Base-by-base conservation (phyloP, 495 filamentous ascomycete genomes). In the Hypoxylon fuscum region DNA sequence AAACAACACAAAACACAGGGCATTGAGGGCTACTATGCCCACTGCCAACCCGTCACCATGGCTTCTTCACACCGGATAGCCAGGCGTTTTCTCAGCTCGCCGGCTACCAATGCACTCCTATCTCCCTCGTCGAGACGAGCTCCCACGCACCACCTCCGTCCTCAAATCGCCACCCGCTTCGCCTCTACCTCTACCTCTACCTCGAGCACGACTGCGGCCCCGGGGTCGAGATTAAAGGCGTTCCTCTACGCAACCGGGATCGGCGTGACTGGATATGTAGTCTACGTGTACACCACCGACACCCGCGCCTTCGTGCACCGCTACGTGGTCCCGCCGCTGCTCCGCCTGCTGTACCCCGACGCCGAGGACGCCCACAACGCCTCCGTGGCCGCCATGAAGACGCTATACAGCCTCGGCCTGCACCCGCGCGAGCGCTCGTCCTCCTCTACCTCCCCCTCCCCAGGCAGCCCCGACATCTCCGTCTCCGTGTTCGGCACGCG, bases 341-440 rank as follows among this genome's bases (percentile, higher is more conserved):
- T 98, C 10, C 84, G 94, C 10, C 68, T 79, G 49, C 10, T 96
- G 25, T 92, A 77, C 68, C 83, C 88, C 1, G 94, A 97, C 73
- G 93, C 93, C 34, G 95, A 98, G 74, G 91, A 93, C 27, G 95
- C 95, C 17, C 95, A 98, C 71, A 85, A 94, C 62, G 77, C 82
- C 46, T 90, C 91, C 20, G 90, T 89, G 10, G 76, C 81, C 22
- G 76, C 81, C 5, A 74, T 98, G 74, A 89, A 88, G 66, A 81
- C 78, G 1, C 85, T 91, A 35, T 88, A 87, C 60, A 79, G 81
- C 25, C 76, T 92, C 11, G 85, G 84, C 31, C 73, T 87, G 14
- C 86, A 91, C 62, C 90, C 92, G 1, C 84, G 93, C 25, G 95
- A 98, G 66, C 83, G 95, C 12, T 25, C 66, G 25, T 57, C 66